Percentiles rank a stretch among this genome's conserved stretches.
Conservation (phyloP, 163 green algal species). For the Chlorella variabilis region DNA sequence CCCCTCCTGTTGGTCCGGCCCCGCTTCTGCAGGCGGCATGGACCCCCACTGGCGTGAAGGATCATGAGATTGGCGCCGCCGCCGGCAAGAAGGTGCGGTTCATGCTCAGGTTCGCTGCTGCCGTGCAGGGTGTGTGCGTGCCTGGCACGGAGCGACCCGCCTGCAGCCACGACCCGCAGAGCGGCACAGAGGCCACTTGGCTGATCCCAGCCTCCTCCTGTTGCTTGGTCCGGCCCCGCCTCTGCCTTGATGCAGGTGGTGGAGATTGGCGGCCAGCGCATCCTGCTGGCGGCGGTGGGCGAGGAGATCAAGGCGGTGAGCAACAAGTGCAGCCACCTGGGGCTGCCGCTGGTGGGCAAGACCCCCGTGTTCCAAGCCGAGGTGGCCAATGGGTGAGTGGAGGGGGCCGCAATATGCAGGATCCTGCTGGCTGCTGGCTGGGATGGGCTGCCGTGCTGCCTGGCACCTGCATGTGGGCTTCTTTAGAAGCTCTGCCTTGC, state of each 20-base stretch:
- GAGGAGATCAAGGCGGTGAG: conserved; percentile 67
- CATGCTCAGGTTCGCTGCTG: neutral
- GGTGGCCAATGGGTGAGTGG: conserved; percentile 18
- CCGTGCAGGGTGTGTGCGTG: no score
- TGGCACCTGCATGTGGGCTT: no score
- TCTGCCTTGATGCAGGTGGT: conserved; percentile 15
- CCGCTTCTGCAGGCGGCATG: conserved; percentile 31
- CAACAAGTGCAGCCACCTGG: conserved; percentile 88
- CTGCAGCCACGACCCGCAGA: no score
- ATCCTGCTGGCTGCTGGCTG: neutral
- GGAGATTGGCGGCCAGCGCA: conserved; percentile 29
- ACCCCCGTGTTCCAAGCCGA: conserved; percentile 58
- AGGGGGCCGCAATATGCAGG: no score
- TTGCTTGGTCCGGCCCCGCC: no score
- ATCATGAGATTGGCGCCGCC: neutral
- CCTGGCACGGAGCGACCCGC: no score
- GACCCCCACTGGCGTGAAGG: conserved; percentile 25
- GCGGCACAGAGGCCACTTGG: no score
- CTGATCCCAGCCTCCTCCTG: no score
- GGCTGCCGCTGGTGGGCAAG: conserved; percentile 81
- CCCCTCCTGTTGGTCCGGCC: no score
- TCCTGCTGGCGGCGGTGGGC: conserved; percentile 61
- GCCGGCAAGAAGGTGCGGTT: conserved; percentile 38
- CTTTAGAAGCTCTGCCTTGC: no score
- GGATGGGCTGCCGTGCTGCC: no score